Evolutionary conservation across 371 early-diverging fungal genomes (phyloP), one percentile per base, ranked within the genome.

Genomic region (Basidiobolus meristosporus): DNA sequence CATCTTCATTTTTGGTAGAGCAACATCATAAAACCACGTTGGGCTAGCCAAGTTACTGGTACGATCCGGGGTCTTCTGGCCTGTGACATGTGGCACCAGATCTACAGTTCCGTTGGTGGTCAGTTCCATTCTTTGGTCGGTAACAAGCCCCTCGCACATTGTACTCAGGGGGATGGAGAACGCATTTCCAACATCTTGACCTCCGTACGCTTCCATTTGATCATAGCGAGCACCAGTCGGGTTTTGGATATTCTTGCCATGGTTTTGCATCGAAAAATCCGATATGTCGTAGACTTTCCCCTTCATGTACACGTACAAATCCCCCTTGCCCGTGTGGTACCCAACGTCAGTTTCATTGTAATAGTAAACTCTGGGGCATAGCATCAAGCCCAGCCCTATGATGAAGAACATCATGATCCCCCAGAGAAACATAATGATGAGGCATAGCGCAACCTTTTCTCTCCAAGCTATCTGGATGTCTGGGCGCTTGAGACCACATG

Each of bases 401-500:
- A 76, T 73, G 26, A 77, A 37, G 40, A 71, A 77, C 20, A 72
- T 70, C 38, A 81, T 60, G 20, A 49, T 36, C 29, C 51, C 56
- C 44, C 74, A 76, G 20, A 76, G 48, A 7, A 73, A 39, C 0
- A 63, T 18, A 22, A 83, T 81, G 44, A 80, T 57, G 39, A 69
- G 59, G 41, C 73, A 72, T n/a, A 82, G 57, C 0, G 81, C 72
- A 35, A 75, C 66, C 46, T 76, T 76, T 56, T 76, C 77, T 50
- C 77, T 54, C 77, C 77, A 76, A 21, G 77, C 77, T 47, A 88
- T 70, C 21, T 79, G 80, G 21, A 86, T 70, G 52, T 95, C 91
- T 33, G 62, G 64, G 17, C 73, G 73, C 45, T 73, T 72, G 75
- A 87, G 85, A 45, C 82, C 84, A 42, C 81, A 82, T 41, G 56